Evolutionary conservation across 2,329 filamentous ascomycete species (phyloP), one percentile per base, ranked within the genome.

Genomic region (Diaporthe sp.): DNA sequence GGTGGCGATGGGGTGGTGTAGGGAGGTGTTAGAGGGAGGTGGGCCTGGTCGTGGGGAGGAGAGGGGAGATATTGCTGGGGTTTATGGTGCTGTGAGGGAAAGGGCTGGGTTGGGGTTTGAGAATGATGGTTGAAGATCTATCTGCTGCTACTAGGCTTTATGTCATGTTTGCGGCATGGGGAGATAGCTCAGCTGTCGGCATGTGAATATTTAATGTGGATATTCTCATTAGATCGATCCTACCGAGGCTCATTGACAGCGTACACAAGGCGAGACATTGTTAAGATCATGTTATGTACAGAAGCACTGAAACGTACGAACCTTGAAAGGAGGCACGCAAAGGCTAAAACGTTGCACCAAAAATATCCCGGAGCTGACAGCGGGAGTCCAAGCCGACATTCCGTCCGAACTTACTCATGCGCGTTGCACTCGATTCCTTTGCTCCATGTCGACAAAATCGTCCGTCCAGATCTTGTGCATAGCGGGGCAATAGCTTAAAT

Each of bases 1-100:
- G 13, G 53, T 53, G 25, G 59, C 37, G 32, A 15, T 66, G 58
- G 58, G 44, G 9, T 66, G 39, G 44, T 50, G 32, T 17, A 42
- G 44, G 50, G 58, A 53, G n/a, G 70, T 72, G 22, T 19, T 72
- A 4, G 70, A 42, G 50, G 35, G 44, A 7, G 19, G 32, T 15
- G 59, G 59, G 2, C 4, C 17, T 22, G 37, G 58, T 19, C 25
- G 32, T 1, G 70, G 56, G 19, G 39, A 72, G 47, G 25, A 44
- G 4, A 30, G 2, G 25, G 58, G 70, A 19, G 70, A 72, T 58
- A 56, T 72, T 15, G 59, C 71, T 56, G 71, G 59, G 30, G n/a
- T 68, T 30, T 72, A 72, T 56, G 71, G 71, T 2, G 61, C 27
- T 42, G 71, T 68, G 22, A 55, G 71, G 59, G 35, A 58, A 15